Base-by-base conservation (phyloP, 2,329 filamentous ascomycete species). In the Cytospora chrysosperma region DNA sequence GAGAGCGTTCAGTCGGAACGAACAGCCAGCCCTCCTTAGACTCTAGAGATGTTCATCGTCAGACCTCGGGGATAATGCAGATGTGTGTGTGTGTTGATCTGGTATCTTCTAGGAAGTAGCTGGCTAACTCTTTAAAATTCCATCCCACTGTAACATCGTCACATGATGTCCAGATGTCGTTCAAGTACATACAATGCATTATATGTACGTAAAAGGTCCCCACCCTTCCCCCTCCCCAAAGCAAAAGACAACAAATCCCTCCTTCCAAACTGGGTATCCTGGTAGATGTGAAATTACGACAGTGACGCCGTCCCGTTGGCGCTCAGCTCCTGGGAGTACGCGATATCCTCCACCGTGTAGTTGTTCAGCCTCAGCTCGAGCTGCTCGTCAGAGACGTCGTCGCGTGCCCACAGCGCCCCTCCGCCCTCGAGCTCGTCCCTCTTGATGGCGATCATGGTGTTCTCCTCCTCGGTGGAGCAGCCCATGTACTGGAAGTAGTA, bases 401-500 rank as follows among this genome's bases (percentile, higher is more conserved):
- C 66, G 65, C 51, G 56, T 37, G 26, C 51, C 47, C 32, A 59
- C 50, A 57, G 34, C 17, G 50, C n/a, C 6, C 21, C 47, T 24
- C 24, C 56, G 34, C 37, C 56, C 40, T 32, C 28, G 57, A 7
- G 4, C 2, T 40, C 15, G 17, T n/a, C 37, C 37, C 53, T 49
- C 64, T 63, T 69, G 64, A 68, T 70, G 34, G 70, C 68, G 17
- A 72, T 57, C 59, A 68, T 69, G 3, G 67, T 68, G 12, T 71
- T 67, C 24, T 65, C 69, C 71, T 83, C 85, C 43, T 69, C 76
- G 15, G 74, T 67, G 13, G 49, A 54, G n/a, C 64, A 66, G 34
- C 61, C 58, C 54, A 82, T 79, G 24, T 70, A 61, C 62, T 74
- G 73, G 65, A 87, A 77, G 74, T 87, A 87, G 69, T 76, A 73